These are phyloP conservation scores for Ceratorhiza oryzae-sativae DNA, from an alignment of 1,284 basidiomycete species.

Conservation along the genomic window DNA sequence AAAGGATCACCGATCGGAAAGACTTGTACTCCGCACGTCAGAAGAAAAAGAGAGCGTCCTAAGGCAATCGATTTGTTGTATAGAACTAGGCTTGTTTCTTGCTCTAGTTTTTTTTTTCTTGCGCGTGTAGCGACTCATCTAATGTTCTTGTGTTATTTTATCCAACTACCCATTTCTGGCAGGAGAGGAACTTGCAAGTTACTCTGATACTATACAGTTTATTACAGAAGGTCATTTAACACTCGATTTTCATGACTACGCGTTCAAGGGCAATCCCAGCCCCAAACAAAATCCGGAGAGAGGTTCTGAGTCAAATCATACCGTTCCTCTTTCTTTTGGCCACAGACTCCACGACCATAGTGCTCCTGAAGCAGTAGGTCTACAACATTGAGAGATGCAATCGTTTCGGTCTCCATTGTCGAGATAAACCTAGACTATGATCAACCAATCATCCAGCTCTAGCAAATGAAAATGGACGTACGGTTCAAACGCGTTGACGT, in stretches of 20 bases:
- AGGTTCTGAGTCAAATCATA: slow-evolving; percentile 24
- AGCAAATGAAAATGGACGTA: slow-evolving; percentile 53
- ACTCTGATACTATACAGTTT: slow-evolving; percentile 16
- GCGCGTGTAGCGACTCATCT: background rate
- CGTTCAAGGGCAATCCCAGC: slow-evolving; percentile 45
- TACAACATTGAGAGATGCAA: slow-evolving; percentile 83
- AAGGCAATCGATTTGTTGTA: background rate
- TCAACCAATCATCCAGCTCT: slow-evolving; percentile 28
- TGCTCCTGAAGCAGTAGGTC: slow-evolving; percentile 75
- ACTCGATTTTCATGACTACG: background rate
- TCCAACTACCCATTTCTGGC: background rate
- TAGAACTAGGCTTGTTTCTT: background rate
- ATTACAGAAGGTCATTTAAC: background rate
- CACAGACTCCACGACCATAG: slow-evolving; percentile 69
- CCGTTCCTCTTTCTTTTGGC: slow-evolving; percentile 32
- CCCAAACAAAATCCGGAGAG: slow-evolving; percentile 43
- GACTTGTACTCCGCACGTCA: slow-evolving; percentile 29
- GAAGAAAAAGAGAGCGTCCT: slow-evolving; percentile 28
- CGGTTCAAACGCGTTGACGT: slow-evolving; percentile 89
- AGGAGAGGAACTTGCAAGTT: slow-evolving; percentile 5
- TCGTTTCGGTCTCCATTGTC: slow-evolving; percentile 91
- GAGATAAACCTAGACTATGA: slow-evolving; percentile 67
- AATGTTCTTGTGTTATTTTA: background rate
- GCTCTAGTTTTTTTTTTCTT: background rate
- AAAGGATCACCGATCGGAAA: slow-evolving; percentile 25